Conservation (phyloP, 371 early-diverging fungal species). For the Rhizomucor miehei region DNA sequence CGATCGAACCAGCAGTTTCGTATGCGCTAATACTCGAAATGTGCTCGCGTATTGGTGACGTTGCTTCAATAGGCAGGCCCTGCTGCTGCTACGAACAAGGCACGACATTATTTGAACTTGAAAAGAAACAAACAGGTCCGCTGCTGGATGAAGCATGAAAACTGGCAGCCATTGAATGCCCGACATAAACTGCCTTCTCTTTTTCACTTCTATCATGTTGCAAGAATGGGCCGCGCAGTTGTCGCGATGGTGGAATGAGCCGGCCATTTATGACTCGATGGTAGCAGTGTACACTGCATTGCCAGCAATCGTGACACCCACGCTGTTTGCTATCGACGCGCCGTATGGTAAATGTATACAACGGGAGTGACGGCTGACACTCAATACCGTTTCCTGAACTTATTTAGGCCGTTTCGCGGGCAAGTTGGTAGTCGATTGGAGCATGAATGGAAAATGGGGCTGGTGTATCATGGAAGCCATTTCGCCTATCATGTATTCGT, state of each 20-base stretch:
- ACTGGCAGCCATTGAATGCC: too few relatives aligned
- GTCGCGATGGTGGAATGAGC: slow-evolving; percentile 11
- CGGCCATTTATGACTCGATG: slow-evolving; percentile 7
- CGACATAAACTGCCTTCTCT: too few relatives aligned
- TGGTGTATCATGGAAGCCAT: slow-evolving; percentile 43
- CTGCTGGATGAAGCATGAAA: too few relatives aligned
- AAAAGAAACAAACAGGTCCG: too few relatives aligned
- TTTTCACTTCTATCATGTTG: neutral
- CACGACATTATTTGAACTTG: too few relatives aligned
- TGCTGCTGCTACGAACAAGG: too few relatives aligned
- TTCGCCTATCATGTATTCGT: slow-evolving; percentile 28
- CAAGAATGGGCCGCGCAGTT: slow-evolving; percentile 1
- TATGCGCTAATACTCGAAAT: too few relatives aligned
- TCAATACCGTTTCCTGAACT: too few relatives aligned
- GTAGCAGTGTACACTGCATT: slow-evolving; percentile 6
- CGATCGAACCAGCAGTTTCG: neutral
- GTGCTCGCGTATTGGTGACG: too few relatives aligned
- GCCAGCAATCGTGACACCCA: slow-evolving; percentile 9
- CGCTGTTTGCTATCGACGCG: slow-evolving; percentile 16
- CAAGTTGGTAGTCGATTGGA: slow-evolving; percentile 9
- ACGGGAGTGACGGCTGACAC: neutral
- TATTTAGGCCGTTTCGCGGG: slow-evolving; percentile 6
- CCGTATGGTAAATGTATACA: slow-evolving; percentile 19
- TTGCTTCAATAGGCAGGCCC: too few relatives aligned
- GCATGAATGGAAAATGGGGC: slow-evolving; percentile 30